Evolutionary conservation across 2,329 filamentous ascomycete genomes (phyloP).

Genomic region (Myotisia sp.): DNA sequence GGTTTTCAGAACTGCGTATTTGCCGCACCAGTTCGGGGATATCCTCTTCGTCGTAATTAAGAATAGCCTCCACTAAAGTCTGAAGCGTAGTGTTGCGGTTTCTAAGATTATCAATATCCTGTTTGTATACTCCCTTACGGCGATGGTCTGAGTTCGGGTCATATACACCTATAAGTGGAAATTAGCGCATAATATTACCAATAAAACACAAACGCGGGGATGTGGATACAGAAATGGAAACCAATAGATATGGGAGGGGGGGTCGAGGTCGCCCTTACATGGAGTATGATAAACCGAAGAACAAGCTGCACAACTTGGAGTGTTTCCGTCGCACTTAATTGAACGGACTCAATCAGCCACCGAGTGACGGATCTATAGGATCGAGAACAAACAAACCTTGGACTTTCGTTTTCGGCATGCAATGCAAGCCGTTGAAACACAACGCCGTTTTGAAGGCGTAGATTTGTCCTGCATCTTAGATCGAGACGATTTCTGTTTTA

Average conservation of each 20-base stretch:
- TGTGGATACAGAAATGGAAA: too few relatives aligned
- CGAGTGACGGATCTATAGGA: slow-evolving; percentile 1
- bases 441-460: slow-evolving; percentile 48
- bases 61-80: slow-evolving; percentile 79
- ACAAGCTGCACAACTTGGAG: slow-evolving; percentile 89
- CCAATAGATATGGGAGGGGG: not conserved
- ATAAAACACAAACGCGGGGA: too few relatives aligned
- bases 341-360: not conserved
- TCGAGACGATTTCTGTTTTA: slow-evolving; percentile 21
- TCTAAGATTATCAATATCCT: slow-evolving; percentile 79
- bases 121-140: slow-evolving; percentile 90
- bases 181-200: not conserved
- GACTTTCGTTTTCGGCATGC: slow-evolving; percentile 66
- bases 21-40: slow-evolving; percentile 66
- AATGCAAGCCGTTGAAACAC: slow-evolving; percentile 72
- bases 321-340: slow-evolving; percentile 64
- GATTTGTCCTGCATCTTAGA: slow-evolving; percentile 16
- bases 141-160: slow-evolving; percentile 93
- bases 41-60: slow-evolving; percentile 81
- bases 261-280: slow-evolving; percentile 18
- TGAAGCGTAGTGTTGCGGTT: slow-evolving; percentile 77
- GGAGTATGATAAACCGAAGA: slow-evolving; percentile 62
- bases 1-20: slow-evolving; percentile 72
- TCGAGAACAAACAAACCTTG: slow-evolving; percentile 36
- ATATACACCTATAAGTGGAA: slow-evolving; percentile 53